A percentile compares a stretch with the other conserved stretches of the same genome.
These are phyloP conservation scores for Myriosclerotinia duriaeana DNA, from an alignment of 2,329 filamentous ascomycete species.

Conservation along the genomic window DNA sequence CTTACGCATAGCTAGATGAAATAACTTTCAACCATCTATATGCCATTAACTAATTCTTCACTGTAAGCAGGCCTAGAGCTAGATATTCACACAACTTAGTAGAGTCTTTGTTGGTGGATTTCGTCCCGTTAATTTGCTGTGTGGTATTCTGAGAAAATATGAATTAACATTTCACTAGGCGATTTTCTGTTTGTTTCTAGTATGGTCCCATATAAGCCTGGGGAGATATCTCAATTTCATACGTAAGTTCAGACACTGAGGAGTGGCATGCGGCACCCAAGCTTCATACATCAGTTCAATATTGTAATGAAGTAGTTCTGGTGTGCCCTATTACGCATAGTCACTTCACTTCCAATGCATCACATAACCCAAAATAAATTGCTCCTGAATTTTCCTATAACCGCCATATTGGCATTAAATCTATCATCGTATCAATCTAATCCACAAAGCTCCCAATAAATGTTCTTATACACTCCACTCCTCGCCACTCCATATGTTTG, in stretches of 20 bases:
- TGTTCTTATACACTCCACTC: background rate
- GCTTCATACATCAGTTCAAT: no score
- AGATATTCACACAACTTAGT: background rate
- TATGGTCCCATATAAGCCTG: no score
- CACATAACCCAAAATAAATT: background rate
- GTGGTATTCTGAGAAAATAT: background rate
- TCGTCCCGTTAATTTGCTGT: background rate
- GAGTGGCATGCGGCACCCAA: no score
- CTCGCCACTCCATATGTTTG: background rate
- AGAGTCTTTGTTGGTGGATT: background rate
- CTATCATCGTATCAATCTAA: background rate
- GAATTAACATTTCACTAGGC: background rate
- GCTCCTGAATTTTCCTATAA: background rate
- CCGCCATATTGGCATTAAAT: background rate
- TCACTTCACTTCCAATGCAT: background rate
- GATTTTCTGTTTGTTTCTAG: background rate
- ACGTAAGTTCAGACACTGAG: no score
- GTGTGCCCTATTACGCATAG: background rate
- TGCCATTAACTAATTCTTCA: background rate
- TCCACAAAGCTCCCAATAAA: background rate
- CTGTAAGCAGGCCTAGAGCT: background rate
- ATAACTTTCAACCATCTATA: background rate
- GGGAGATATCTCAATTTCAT: no score
- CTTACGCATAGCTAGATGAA: background rate
- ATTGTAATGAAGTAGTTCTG: no score